These are phyloP conservation scores for Meira miltonrushii DNA, from an alignment of 1,284 basidiomycete species.

Conservation along the genomic window DNA sequence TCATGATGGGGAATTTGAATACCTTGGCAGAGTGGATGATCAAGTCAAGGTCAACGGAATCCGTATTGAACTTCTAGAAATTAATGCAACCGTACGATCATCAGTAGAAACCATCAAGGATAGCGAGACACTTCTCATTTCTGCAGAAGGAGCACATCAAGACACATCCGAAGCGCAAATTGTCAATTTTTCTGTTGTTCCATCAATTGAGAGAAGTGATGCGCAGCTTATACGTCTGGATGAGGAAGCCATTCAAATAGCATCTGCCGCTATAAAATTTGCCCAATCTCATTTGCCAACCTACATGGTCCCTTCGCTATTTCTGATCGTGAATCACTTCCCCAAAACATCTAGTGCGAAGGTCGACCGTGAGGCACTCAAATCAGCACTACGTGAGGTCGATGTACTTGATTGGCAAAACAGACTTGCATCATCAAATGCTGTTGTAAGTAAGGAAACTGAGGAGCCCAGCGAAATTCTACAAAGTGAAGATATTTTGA, in stretches of 20 bases:
- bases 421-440: slow-evolving; percentile 19
- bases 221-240: slow-evolving; percentile 30
- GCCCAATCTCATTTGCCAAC: slow-evolving; percentile 32
- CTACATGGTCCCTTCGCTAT: slow-evolving; percentile 51
- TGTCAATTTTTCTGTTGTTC: slow-evolving; percentile 50
- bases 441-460: slow-evolving; percentile 15
- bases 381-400: slow-evolving; percentile 34
- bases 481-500: not conserved
- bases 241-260: slow-evolving; percentile 27
- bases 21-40: slow-evolving; percentile 54
- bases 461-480: slow-evolving; percentile 14
- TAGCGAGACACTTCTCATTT: slow-evolving; percentile 46
- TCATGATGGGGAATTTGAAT: slow-evolving; percentile 50
- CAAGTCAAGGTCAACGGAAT: slow-evolving; percentile 54
- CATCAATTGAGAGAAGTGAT: slow-evolving; percentile 2
- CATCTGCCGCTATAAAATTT: slow-evolving; percentile 18
- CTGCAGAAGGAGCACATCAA: slow-evolving; percentile 19
- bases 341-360: slow-evolving; percentile 53
- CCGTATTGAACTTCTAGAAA: slow-evolving; percentile 53
- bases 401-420: slow-evolving; percentile 47
- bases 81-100: slow-evolving; percentile 52
- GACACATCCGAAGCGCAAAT: slow-evolving; percentile 35
- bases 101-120: slow-evolving; percentile 38
- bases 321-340: slow-evolving; percentile 50
- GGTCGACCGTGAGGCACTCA: slow-evolving; percentile 52